Evolutionary conservation across 1,284 basidiomycete genomes (phyloP).

Genomic region (Cutaneotrichosporon cavernicola): DNA sequence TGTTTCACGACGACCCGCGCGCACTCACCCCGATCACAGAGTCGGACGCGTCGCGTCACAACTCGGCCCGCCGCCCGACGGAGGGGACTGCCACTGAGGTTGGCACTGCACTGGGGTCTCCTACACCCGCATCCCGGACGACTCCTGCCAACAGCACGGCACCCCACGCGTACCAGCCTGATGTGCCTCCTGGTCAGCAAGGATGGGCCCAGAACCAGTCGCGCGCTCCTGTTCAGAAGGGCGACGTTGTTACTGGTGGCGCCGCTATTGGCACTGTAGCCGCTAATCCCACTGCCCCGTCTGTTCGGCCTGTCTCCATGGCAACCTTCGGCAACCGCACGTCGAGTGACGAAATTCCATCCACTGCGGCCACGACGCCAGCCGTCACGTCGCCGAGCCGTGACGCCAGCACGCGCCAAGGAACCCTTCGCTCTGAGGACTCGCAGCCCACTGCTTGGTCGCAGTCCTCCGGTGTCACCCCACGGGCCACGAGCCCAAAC

Average conservation of each 20-base stretch:
- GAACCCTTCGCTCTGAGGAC: background rate
- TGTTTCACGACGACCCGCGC: slow-evolving; percentile 25
- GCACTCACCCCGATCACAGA: slow-evolving; percentile 59
- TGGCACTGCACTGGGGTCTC: background rate
- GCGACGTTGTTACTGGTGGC: background rate
- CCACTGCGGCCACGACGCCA: background rate
- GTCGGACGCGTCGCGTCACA: slow-evolving; percentile 52
- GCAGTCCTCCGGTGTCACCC: slow-evolving; percentile 6
- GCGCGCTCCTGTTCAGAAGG: background rate
- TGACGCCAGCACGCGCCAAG: background rate
- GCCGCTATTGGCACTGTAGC: background rate
- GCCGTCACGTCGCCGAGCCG: background rate
- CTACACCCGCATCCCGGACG: background rate
- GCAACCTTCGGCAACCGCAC: slow-evolving; percentile 7
- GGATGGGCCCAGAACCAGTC: slow-evolving; percentile 7
- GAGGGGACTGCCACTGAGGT: background rate
- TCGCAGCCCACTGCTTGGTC: slow-evolving; percentile 11
- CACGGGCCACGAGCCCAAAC: background rate
- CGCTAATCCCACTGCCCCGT: background rate
- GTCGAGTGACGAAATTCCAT: background rate
- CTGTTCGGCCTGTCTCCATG: background rate
- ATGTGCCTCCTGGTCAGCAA: background rate
- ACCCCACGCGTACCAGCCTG: slow-evolving; percentile 3
- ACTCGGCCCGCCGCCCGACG: slow-evolving; percentile 9
- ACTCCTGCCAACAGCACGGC: background rate